Conservation (phyloP, 208 protist genomes). For the Tritrichomonas foetus region DNA sequence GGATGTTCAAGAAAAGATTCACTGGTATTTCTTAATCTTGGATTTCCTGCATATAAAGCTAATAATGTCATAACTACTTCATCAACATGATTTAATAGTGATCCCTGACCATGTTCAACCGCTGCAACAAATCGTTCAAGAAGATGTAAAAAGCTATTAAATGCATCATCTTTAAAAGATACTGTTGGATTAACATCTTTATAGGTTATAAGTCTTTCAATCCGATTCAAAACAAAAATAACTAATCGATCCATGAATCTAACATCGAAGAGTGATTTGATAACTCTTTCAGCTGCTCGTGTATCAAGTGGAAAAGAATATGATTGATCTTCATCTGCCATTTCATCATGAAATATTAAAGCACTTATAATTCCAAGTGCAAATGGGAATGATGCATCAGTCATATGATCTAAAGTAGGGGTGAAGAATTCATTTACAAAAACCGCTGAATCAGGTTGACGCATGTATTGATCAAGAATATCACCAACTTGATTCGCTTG, state of each 20-base stretch:
- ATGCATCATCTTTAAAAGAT: background rate
- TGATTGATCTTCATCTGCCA: background rate
- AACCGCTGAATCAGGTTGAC: background rate
- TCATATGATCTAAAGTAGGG: background rate
- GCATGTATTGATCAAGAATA: background rate
- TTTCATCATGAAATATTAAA: background rate
- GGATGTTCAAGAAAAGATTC: background rate
- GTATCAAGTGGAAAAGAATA: slow-evolving; percentile 11
- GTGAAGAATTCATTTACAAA: background rate
- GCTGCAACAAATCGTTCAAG: background rate
- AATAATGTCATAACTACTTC: background rate
- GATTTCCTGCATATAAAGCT: background rate
- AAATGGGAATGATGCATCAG: background rate
- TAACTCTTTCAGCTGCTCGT: background rate
- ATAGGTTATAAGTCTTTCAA: background rate
- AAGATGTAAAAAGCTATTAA: background rate
- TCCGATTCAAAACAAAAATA: background rate
- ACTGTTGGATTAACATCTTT: background rate
- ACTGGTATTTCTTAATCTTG: background rate
- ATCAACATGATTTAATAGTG: background rate
- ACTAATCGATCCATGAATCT: background rate
- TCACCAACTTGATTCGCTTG: background rate
- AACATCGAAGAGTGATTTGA: background rate
- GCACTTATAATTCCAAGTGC: background rate
- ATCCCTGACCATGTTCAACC: slow-evolving; percentile 20